Evolutionary conservation across 805 yeast species (phyloP), one percentile per base, ranked within the genome.

Genomic region (Teunomyces barrocoloradensis): DNA sequence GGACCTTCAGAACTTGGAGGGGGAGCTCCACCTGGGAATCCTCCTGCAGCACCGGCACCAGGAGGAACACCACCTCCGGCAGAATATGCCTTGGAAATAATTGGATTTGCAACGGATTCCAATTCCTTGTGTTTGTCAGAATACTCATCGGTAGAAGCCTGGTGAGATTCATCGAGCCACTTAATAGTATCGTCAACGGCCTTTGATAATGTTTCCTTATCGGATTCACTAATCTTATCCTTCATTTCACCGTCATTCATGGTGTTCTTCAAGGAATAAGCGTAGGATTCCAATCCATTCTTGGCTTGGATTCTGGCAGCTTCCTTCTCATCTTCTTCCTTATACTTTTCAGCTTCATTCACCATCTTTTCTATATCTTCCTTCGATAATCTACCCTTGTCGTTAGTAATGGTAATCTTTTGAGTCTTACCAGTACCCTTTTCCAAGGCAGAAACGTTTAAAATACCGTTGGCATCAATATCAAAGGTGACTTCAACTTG

Each of bases 291-390:
- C 55, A 91, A 79, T 40, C 79, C 75, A 74, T 89, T 91, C 78
- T 89, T 88, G 53, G 96, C 83, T 75, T 87, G 95, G 60, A 92
- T 84, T 79, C 88, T 88, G 52, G 81, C 81, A 65, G 91, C 87
- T 51, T 89, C 78, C 59, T 80, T 84, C 58, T 84, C 85, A 73
- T 92, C 98, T 71, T 90, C 95, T 60, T 87, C 89, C 56, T 96
- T 96, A 63, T 75, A 92, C 75, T 87, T 86, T 73, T 90, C 98
- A 59, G 97, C 97, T 66, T 92, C 98, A 65, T 84, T 94, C 54
- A 92, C 96, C 97, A 92, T 92, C 75, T 92, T 89, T 62, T 92
- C 97, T 61, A 92, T 91, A 54, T 90, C 96, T 53, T 91, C 97
- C 76, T 89, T 86, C 21, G 92, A 79, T 64, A 90, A 80, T 79